A percentile compares a stretch with the other conserved stretches of the same genome.
These are phyloP conservation scores for Tephrocybe sp. DNA, from an alignment of 768 basidiomycete species.

Conservation along the genomic window DNA sequence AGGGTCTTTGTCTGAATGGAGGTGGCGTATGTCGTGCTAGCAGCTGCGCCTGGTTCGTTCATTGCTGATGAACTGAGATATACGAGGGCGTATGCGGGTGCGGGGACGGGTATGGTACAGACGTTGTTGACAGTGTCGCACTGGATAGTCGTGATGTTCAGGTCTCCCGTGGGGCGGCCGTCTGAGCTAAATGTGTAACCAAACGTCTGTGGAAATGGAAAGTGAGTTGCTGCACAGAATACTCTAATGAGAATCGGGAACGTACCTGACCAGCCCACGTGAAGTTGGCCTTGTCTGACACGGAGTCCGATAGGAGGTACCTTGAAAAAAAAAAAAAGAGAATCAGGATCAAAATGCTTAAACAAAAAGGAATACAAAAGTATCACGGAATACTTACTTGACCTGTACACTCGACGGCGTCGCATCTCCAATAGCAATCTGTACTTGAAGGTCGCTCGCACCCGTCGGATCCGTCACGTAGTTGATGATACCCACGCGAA, in stretches of 20 bases:
- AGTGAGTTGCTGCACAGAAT: not conserved
- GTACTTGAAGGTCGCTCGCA: slow-evolving; percentile 47
- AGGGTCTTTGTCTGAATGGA: slow-evolving; percentile 46
- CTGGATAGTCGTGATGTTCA: slow-evolving; percentile 47
- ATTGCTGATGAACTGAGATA: slow-evolving; percentile 51
- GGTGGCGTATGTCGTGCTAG: slow-evolving; percentile 34
- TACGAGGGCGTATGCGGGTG: slow-evolving; percentile 69
- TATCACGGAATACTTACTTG: slow-evolving; percentile 34
- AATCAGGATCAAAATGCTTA: not conserved
- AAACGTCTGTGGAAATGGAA: slow-evolving; percentile 41
- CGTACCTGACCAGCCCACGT: slow-evolving; percentile 61
- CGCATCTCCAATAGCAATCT: slow-evolving; percentile 41
- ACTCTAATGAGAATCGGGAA: not conserved
- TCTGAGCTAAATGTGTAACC: slow-evolving; percentile 61
- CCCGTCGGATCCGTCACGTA: slow-evolving; percentile 62
- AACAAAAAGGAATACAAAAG: not conserved
- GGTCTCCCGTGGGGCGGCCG: slow-evolving; percentile 53
- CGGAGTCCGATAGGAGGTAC: slow-evolving; percentile 48
- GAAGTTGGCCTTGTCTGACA: slow-evolving; percentile 53
- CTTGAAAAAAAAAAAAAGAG: slow-evolving; percentile 26
- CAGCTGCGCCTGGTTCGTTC: slow-evolving; percentile 28
- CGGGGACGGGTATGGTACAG: slow-evolving; percentile 62
- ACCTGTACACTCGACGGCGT: slow-evolving; percentile 47
- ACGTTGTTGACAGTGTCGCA: slow-evolving; percentile 51
- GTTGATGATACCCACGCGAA: slow-evolving; percentile 69